Percentiles rank a stretch among this genome's conserved stretches.
phyloP scores from a whole-genome alignment of 2,329 filamentous ascomycete genomes.

The Diaporthe amygdali region DNA sequence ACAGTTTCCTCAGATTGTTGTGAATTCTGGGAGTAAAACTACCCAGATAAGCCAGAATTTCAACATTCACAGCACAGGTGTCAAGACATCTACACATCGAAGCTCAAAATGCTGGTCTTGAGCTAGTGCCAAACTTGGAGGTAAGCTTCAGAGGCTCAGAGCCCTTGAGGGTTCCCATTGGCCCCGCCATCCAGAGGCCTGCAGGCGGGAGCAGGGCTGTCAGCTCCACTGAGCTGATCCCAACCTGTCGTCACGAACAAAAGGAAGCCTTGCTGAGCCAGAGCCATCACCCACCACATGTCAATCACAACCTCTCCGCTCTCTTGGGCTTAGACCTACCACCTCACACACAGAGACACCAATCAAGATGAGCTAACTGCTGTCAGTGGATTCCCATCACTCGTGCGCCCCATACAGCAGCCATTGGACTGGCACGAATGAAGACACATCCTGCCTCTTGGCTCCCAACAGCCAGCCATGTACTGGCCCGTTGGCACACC shows the following conservation, averaged over 20 bases:
- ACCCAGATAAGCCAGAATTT: background rate
- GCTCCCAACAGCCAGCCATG: slow-evolving; percentile 60
- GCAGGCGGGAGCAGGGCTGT: background rate
- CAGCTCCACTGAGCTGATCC: slow-evolving; percentile 2
- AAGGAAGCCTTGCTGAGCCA: background rate
- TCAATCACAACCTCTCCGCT: background rate
- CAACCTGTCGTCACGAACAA: slow-evolving; percentile 6
- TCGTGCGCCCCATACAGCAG: background rate
- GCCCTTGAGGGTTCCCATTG: background rate
- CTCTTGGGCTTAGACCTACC: background rate
- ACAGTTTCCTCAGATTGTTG: background rate
- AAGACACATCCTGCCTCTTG: slow-evolving; percentile 38
- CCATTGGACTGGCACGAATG: slow-evolving; percentile 32
- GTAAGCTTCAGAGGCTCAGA: background rate
- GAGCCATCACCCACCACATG: slow-evolving; percentile 1
- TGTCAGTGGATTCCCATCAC: slow-evolving; percentile 3
- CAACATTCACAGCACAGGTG: background rate
- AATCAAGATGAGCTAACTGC: slow-evolving; percentile 22
- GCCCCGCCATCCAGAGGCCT: background rate
- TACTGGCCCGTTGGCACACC: slow-evolving; percentile 91
- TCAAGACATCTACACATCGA: background rate
- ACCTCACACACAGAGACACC: background rate
- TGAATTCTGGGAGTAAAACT: background rate
- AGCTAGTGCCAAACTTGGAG: background rate
- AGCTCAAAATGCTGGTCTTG: background rate